Evolutionary conservation across 73 alveolate species (phyloP).

Genomic region (Durusdinium trenchii): DNA sequence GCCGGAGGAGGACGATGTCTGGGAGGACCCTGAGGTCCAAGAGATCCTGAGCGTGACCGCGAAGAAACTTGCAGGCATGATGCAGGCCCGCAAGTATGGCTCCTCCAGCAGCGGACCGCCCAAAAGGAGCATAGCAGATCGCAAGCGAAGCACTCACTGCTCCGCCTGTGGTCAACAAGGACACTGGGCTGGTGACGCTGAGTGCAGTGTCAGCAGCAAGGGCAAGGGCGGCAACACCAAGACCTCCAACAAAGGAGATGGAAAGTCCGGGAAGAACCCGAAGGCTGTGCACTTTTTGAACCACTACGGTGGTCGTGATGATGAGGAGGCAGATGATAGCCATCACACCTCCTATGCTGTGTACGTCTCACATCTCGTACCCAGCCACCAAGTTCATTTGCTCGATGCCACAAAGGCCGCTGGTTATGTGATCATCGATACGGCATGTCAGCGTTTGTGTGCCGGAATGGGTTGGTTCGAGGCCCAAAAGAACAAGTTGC

Average conservation of each 20-base stretch:
- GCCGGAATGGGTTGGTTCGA: background rate
- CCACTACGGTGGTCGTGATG: background rate
- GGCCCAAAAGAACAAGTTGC: background rate
- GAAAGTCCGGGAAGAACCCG: background rate
- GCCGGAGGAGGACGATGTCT: background rate
- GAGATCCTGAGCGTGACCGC: background rate
- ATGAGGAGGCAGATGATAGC: background rate
- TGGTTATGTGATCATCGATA: background rate
- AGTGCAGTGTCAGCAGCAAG: background rate
- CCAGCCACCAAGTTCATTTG: background rate
- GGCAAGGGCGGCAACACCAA: background rate
- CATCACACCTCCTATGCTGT: background rate
- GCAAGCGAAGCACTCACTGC: background rate
- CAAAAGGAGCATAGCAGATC: background rate
- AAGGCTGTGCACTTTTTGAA: background rate
- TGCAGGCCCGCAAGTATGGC: background rate
- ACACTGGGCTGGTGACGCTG: background rate
- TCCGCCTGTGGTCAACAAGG: background rate
- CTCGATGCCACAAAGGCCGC: background rate
- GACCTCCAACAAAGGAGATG: background rate
- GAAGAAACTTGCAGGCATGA: background rate
- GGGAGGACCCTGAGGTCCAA: background rate
- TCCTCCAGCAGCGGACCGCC: background rate
- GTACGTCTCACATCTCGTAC: background rate
- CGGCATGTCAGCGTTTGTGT: background rate